Evolutionary conservation across 73 alveolate species (phyloP).

Genomic region (Urostyla sp.): DNA sequence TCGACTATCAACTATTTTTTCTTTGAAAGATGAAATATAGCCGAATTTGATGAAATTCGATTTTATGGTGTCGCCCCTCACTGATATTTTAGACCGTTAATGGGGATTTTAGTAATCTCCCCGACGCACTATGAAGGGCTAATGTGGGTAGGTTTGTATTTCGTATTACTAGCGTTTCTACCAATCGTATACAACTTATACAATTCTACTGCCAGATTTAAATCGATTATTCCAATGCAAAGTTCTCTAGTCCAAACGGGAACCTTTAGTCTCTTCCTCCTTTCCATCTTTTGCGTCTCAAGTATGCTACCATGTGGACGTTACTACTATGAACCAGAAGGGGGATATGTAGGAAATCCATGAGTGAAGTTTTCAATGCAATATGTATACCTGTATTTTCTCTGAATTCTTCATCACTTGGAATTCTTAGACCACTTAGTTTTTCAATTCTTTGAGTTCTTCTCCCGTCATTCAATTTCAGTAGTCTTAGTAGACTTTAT

Average conservation of each 20-base stretch:
- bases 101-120: conserved; percentile 55
- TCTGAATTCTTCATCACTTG: conserved; percentile 38
- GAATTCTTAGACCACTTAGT: conserved; percentile 35
- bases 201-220: conserved; percentile 5
- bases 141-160: conserved; percentile 54
- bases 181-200: conserved; percentile 33
- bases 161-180: conserved; percentile 34
- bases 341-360: conserved; percentile 64
- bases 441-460: conserved; percentile 27
- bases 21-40: conserved; percentile 57
- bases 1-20: conserved; percentile 42
- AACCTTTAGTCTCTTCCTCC: conserved; percentile 7
- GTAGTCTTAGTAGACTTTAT: background rate
- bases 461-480: background rate
- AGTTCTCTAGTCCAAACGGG: conserved; percentile 42
- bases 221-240: conserved; percentile 54
- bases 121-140: conserved; percentile 62
- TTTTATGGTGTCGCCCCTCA: conserved; percentile 65
- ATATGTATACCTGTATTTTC: conserved; percentile 37
- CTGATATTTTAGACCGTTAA: conserved; percentile 58
- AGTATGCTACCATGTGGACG: conserved; percentile 68
- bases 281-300: conserved; percentile 32
- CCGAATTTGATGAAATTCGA: conserved; percentile 59
- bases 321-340: conserved; percentile 63
- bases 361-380: conserved; percentile 52